Evolutionary conservation across 306 rosid species (phyloP), one percentile per base, ranked within the genome.

Genomic region (Fragaria nilgerrensis): DNA sequence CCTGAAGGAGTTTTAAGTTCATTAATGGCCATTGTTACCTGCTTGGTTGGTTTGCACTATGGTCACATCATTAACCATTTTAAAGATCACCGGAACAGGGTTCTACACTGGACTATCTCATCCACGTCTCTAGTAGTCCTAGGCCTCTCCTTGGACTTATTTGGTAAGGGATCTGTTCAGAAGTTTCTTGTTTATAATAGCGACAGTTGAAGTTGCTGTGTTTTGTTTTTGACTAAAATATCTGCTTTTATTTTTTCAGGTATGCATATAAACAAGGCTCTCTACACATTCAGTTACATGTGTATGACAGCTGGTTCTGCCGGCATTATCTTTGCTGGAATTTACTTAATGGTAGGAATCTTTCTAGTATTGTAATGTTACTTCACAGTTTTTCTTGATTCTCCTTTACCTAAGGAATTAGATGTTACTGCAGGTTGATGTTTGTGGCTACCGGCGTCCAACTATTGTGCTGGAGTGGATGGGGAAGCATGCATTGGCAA

Each of bases 1-100:
- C 99, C 99, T 6, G 99, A 96, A 89, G 99, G 99, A 68, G 82
- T 96, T 72, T 79, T 96, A 72, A 96, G 99, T 75, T 86, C 99
- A 29, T 85, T 91, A 87, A 91, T 96, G 99, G 98, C 98, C 11
- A 64, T 96, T 62, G 93, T 91, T 74, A 92, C 99, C 75, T 96
- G 98, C 90, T 88, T 96, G 84, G 36, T 96, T 80, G 99, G 99
- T 73, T 78, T 96, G 90, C 98, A 96, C 75, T 92, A 74, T 3
- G 99, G 99, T 22, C 99, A 92, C 75, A 87, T 96, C 45, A 89
- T 96, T 77, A 84, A 91, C 78, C 99, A 96, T 79, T 92, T 89
- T 48, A 87, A 91, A 93, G 96, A 89, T 75, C 97, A 94, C 74
- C 82, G 88, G 78, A 87, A 86, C 61, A 86, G 98, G 84, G 81